Evolutionary conservation across 495 filamentous ascomycete genomes (phyloP).

Genomic region (Chaetomium cochliodes): DNA sequence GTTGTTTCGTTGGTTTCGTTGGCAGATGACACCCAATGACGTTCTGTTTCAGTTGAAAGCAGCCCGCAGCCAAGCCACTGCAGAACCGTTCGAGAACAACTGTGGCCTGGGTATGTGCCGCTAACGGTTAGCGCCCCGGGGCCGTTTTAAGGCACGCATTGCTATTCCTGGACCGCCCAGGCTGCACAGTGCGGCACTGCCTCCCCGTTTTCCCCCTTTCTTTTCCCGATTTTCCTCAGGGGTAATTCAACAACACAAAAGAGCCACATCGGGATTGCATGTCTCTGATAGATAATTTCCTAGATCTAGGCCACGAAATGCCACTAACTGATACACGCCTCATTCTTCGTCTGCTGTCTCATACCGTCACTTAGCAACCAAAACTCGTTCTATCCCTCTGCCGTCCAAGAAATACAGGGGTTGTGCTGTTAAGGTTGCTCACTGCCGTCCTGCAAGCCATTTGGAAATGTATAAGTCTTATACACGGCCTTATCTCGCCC

Average conservation of each 20-base stretch:
- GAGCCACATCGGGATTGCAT: background rate
- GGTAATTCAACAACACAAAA: background rate
- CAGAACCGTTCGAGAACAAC: no score
- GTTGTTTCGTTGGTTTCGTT: conserved; percentile 1
- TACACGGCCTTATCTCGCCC: conserved; percentile 45
- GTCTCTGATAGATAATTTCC: background rate
- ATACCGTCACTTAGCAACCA: no score
- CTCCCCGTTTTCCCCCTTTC: background rate
- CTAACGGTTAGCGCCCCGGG: background rate
- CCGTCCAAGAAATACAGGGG: no score
- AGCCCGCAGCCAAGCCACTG: background rate
- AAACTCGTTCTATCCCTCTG: no score
- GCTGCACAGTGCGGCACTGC: conserved; percentile 6
- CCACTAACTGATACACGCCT: background rate
- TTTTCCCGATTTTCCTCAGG: background rate
- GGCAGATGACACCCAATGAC: conserved; percentile 14
- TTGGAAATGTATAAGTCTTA: conserved; percentile 44
- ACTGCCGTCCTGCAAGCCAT: conserved; percentile 14
- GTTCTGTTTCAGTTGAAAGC: conserved; percentile 20
- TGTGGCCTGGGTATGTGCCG: background rate
- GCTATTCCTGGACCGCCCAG: background rate
- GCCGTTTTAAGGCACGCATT: conserved; percentile 1
- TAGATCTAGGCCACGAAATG: background rate
- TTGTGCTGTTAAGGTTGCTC: no score
- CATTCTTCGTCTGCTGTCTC: background rate